Evolutionary conservation across 768 basidiomycete genomes (phyloP).

Genomic region (Russula compacta): DNA sequence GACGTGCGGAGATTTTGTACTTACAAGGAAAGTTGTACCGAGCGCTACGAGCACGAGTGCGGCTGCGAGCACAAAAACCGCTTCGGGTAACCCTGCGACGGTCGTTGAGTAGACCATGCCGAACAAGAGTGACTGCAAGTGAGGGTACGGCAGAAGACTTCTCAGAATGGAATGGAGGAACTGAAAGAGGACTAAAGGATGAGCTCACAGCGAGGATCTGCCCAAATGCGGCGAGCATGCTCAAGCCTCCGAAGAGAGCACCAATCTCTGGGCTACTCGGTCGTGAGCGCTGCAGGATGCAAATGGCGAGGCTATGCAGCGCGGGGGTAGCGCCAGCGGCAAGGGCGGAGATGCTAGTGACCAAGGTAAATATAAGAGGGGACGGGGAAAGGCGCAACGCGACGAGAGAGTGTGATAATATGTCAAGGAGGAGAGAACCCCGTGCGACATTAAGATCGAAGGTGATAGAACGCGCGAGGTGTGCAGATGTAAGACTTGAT

Average conservation of each 20-base stretch:
- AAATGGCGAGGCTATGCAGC: slow-evolving; percentile 64
- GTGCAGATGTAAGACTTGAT: slow-evolving; percentile 36
- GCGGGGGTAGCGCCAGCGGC: slow-evolving; percentile 64
- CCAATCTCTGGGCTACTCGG: slow-evolving; percentile 36
- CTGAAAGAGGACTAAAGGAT: slow-evolving; percentile 16
- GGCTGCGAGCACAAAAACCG: slow-evolving; percentile 56
- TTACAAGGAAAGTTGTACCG: slow-evolving; percentile 36
- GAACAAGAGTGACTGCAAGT: slow-evolving; percentile 55
- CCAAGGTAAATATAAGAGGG: slow-evolving; percentile 39
- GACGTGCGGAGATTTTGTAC: slow-evolving; percentile 22
- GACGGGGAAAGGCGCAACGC: slow-evolving; percentile 41
- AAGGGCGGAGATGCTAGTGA: slow-evolving; percentile 55
- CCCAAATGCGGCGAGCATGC: slow-evolving; percentile 55
- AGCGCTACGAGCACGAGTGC: slow-evolving; percentile 45
- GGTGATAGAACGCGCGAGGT: slow-evolving; percentile 49
- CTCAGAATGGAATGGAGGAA: background rate
- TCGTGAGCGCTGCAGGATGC: slow-evolving; percentile 37
- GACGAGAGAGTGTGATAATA: slow-evolving; percentile 54
- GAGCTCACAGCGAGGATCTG: slow-evolving; percentile 43
- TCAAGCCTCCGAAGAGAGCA: slow-evolving; percentile 61
- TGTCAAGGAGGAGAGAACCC: slow-evolving; percentile 57
- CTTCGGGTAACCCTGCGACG: slow-evolving; percentile 55
- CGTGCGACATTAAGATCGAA: slow-evolving; percentile 65
- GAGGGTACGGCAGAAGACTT: background rate
- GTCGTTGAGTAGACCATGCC: slow-evolving; percentile 56